These are phyloP conservation scores for Fusarium tuaranense DNA, from an alignment of 2,329 filamentous ascomycete species.

Conservation along the genomic window DNA sequence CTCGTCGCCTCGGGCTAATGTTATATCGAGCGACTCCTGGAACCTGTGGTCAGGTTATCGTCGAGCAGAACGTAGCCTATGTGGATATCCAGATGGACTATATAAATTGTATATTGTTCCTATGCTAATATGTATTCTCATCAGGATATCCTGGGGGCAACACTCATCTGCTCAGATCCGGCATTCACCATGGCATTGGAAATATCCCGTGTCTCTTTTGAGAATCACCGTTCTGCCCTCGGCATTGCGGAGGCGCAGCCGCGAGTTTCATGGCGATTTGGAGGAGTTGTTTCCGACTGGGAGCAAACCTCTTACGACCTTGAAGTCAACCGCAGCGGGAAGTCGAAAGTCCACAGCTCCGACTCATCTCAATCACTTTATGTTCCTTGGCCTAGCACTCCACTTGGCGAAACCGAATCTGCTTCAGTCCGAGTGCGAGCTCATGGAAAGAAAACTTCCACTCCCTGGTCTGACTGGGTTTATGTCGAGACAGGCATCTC, in stretches of 20 bases:
- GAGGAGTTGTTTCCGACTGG: slow-evolving; percentile 54
- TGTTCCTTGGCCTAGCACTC: slow-evolving; percentile 57
- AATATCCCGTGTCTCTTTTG: slow-evolving; percentile 54
- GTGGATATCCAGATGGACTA: neutral
- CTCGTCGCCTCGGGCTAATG: neutral
- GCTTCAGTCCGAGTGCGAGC: slow-evolving; percentile 51
- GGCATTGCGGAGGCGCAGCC: slow-evolving; percentile 58
- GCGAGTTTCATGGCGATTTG: slow-evolving; percentile 61
- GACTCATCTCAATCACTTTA: slow-evolving; percentile 54
- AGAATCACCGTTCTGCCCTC: slow-evolving; percentile 55
- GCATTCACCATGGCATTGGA: neutral
- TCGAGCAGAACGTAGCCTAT: neutral
- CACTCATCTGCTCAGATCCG: neutral
- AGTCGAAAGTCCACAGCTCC: slow-evolving; percentile 36
- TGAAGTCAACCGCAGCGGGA: slow-evolving; percentile 48
- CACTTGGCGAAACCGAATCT: slow-evolving; percentile 47
- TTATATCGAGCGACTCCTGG: neutral
- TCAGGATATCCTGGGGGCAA: no score
- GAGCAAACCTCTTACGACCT: slow-evolving; percentile 58
- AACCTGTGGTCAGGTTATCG: neutral
- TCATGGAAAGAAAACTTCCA: slow-evolving; percentile 41
- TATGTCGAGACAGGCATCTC: slow-evolving; percentile 51
- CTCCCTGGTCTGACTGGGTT: slow-evolving; percentile 45
- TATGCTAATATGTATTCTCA: no score
- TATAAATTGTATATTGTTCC: neutral